Conservation (phyloP, 495 filamentous ascomycete genomes). For the Evansstolkia leycettana region DNA sequence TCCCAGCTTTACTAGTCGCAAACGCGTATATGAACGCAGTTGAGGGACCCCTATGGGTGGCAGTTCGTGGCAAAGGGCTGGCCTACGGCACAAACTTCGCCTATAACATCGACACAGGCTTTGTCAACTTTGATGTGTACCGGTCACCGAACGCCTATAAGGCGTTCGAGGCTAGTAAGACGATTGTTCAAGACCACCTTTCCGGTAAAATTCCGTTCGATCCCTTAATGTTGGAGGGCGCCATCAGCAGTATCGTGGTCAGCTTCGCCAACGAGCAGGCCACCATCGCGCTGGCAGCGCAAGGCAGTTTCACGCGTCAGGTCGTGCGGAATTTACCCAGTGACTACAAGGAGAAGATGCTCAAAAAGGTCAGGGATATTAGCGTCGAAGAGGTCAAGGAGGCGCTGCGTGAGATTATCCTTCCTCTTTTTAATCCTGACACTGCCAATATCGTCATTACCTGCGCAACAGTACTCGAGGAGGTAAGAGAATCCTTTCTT, state of each 20-base stretch:
- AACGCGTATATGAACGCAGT: constrained; percentile 83
- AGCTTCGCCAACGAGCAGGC: constrained; percentile 75
- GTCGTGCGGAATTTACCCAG: constrained; percentile 67
- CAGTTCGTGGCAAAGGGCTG: constrained; percentile 80
- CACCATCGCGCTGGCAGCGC: constrained; percentile 67
- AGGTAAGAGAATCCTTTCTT: constrained; percentile 42
- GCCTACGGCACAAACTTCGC: constrained; percentile 77
- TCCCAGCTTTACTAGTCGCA: constrained; percentile 79
- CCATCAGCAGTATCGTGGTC: constrained; percentile 78
- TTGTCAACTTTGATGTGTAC: constrained; percentile 71
- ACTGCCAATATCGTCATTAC: constrained; percentile 77
- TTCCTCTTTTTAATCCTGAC: constrained; percentile 66
- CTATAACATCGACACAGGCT: constrained; percentile 63
- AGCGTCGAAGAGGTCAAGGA: constrained; percentile 63
- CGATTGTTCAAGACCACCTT: constrained; percentile 60
- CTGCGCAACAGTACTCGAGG: constrained; percentile 73
- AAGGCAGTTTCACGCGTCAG: constrained; percentile 67
- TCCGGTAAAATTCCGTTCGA: constrained; percentile 55
- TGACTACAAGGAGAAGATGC: constrained; percentile 63
- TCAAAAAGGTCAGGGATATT: constrained; percentile 65
- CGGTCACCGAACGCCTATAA: constrained; percentile 81
- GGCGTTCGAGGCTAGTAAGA: constrained; percentile 65
- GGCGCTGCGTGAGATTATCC: constrained; percentile 59
- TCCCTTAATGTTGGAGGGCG: constrained; percentile 72
- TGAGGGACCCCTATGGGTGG: constrained; percentile 88